Percentiles rank a stretch among this genome's conserved stretches.
These are phyloP conservation scores for Auriculariales sp. DNA, from an alignment of 768 basidiomycete species.

Conservation along the genomic window DNA sequence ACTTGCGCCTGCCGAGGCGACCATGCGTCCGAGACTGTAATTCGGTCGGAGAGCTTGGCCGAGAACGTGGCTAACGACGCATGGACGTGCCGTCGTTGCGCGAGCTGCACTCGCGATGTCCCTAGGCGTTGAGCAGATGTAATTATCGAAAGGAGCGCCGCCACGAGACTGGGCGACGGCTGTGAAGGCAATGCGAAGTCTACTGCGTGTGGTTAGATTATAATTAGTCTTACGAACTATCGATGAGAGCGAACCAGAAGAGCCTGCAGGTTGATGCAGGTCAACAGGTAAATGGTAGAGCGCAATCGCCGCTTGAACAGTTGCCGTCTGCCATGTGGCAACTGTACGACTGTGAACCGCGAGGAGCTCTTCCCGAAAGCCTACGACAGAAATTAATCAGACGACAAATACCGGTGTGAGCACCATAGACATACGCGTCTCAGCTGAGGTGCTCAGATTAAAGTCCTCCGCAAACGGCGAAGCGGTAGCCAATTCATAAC, in stretches of 20 bases:
- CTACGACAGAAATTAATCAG: conserved; percentile 17
- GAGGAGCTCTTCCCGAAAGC: conserved; percentile 29
- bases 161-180: conserved; percentile 40
- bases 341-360: conserved; percentile 31
- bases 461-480: conserved; percentile 6
- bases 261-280: neutral
- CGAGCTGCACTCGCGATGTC: conserved; percentile 21
- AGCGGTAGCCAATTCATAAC: conserved; percentile 20
- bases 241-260: too few relatives aligned
- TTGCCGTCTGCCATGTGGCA: conserved; percentile 36
- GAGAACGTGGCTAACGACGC: conserved; percentile 20
- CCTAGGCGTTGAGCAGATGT: conserved; percentile 43
- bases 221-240: too few relatives aligned
- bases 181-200: conserved; percentile 15
- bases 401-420: too few relatives aligned
- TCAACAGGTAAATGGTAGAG: neutral
- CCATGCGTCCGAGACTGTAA: conserved; percentile 17
- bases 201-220: neutral
- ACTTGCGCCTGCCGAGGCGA: conserved; percentile 17
- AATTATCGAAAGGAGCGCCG: conserved; percentile 39
- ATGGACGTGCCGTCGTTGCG: neutral
- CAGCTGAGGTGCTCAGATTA: too few relatives aligned
- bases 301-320: conserved; percentile 13
- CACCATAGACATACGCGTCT: neutral
- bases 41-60: conserved; percentile 22